A percentile compares a stretch with the other conserved stretches of the same genome.
These are phyloP conservation scores for Nigrospora sphaerica DNA, from an alignment of 2,329 filamentous ascomycete species.

Conservation along the genomic window DNA sequence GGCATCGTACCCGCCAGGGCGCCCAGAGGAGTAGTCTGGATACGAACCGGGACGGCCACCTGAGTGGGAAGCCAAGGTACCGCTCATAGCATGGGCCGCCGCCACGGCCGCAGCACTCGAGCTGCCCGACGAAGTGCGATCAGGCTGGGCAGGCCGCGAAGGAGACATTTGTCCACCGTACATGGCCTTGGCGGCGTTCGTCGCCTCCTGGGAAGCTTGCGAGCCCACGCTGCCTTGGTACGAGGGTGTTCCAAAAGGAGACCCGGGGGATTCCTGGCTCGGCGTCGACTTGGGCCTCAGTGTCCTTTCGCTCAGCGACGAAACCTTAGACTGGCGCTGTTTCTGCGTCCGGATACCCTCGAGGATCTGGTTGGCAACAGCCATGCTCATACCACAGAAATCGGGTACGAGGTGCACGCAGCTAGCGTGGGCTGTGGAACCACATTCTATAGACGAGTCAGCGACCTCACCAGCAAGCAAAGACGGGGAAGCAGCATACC, in stretches of 20 bases:
- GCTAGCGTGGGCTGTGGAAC: slow-evolving; percentile 80
- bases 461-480: slow-evolving; percentile 1
- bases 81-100: slow-evolving; percentile 50
- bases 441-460: slow-evolving; percentile 61
- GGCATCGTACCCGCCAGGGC: slow-evolving; percentile 20
- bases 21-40: slow-evolving; percentile 25
- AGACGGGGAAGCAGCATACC: slow-evolving; percentile 42
- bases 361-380: slow-evolving; percentile 87
- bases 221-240: slow-evolving; percentile 29
- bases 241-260: slow-evolving; percentile 17
- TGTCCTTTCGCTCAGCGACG: slow-evolving; percentile 58
- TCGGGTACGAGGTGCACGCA: slow-evolving; percentile 96
- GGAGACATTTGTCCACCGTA: slow-evolving; percentile 48
- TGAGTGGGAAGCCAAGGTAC: slow-evolving; percentile 28
- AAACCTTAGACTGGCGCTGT: slow-evolving; percentile 54
- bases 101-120: slow-evolving; percentile 50
- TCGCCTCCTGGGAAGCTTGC: slow-evolving; percentile 44
- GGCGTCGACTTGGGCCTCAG: slow-evolving; percentile 50
- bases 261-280: slow-evolving; percentile 23
- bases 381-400: slow-evolving; percentile 99
- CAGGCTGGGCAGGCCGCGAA: slow-evolving; percentile 42
- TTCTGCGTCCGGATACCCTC: slow-evolving; percentile 79
- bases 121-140: slow-evolving; percentile 41
- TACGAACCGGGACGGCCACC: slow-evolving; percentile 15
- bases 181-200: slow-evolving; percentile 58